Evolutionary conservation across 2,329 filamentous ascomycete genomes (phyloP).

Genomic region (Ophiocordyceps camponoti-floridani): DNA sequence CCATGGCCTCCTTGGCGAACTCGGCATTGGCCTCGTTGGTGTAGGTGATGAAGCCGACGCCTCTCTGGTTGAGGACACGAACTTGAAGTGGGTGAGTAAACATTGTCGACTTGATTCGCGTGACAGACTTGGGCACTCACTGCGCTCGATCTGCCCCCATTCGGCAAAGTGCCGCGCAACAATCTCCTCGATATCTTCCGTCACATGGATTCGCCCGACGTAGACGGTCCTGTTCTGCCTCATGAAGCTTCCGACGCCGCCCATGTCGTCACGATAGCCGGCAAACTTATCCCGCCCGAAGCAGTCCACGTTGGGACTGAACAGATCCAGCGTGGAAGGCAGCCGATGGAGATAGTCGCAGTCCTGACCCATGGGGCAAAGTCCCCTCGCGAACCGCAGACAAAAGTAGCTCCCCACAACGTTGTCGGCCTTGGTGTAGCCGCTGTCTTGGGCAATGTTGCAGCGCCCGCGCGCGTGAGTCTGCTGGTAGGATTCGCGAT

Average conservation of each 20-base stretch:
- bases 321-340: constrained; percentile 73
- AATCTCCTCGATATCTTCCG: constrained; percentile 91
- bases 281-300: constrained; percentile 78
- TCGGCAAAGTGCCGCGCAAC: constrained; percentile 90
- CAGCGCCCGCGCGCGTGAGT: constrained; percentile 77
- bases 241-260: constrained; percentile 86
- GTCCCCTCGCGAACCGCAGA: constrained; percentile 71
- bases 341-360: constrained; percentile 89
- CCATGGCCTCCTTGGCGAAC: constrained; percentile 92
- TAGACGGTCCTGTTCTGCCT: constrained; percentile 89
- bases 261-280: constrained; percentile 95
- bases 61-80: constrained; percentile 71
- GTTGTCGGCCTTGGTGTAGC: constrained; percentile 63
- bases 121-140: constrained; percentile 11
- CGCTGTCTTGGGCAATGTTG: constrained; percentile 63
- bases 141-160: constrained; percentile 85
- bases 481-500: constrained; percentile 80
- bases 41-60: constrained; percentile 92
- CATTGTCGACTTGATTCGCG: not conserved
- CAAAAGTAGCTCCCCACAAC: constrained; percentile 78
- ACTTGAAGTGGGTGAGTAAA: constrained; percentile 14
- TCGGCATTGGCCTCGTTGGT: constrained; percentile 76
- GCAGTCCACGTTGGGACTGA: constrained; percentile 86
- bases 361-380: constrained; percentile 73
- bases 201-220: constrained; percentile 83